Evolutionary conservation across 2,329 filamentous ascomycete species (phyloP), one percentile per base, ranked within the genome.

Genomic region (Phyllosticta capitalensis): DNA sequence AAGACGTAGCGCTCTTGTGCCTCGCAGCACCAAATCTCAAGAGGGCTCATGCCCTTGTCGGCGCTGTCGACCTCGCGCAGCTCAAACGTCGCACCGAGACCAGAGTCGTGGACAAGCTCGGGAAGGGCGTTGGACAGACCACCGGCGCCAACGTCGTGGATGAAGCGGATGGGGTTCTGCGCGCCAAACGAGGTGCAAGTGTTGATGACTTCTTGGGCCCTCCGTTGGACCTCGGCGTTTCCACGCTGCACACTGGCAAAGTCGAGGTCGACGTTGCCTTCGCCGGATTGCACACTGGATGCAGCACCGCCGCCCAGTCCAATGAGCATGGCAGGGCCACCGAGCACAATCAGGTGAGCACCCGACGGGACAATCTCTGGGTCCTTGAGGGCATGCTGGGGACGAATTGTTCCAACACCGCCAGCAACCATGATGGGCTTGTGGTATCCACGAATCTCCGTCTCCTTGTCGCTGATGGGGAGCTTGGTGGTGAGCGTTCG

Each of bases 361-460:
- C 91, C 92, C 56, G 91, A 83, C 56, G 86, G 86, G 19, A 99
- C 94, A 63, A 89, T 80, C 12, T 83, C 80, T 9, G 87, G 83
- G 63, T 89, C 83, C 76, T 99, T 99, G 61, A 96, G 80, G 2
- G 94, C 92, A 69, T 96, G 89, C 67, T 92, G 86, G 14, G 94
- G 92, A 61, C 94, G 80, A 28, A 97, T 92, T 5, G 89, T 96
- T 54, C 94, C 94, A 38, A 97, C 84, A 70, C 94, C 94, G 69
- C 94, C 94, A 63, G 94, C 94, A 75, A 99, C 90, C 90, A 96
- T 95, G 72, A 96, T 96, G 9, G 94, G 94, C 78, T 99, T 99
- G 76, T 97, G 94, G 72, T 95, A 99, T 22, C 94, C 94, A 65
- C 92, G 83, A 68, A 90, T 82, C 65, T 95, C 90, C 20, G 80